phyloP scores from a whole-genome alignment of 208 protist genomes.

The Borovskyia barvae region DNA sequence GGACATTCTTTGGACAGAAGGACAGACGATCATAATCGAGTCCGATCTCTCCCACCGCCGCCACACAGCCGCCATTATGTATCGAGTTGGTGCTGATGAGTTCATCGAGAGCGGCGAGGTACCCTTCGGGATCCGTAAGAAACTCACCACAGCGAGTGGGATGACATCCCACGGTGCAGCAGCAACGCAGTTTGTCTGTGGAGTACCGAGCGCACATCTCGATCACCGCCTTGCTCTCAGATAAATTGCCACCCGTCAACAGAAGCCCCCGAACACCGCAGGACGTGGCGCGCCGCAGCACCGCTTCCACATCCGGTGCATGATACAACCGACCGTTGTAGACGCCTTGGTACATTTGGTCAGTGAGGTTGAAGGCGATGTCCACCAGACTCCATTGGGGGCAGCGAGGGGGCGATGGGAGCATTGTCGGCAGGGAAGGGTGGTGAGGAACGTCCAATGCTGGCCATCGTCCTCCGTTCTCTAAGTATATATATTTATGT shows the following conservation, averaged over 20 bases:
- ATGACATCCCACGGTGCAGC: slow-evolving; percentile 87
- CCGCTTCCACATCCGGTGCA: slow-evolving; percentile 41
- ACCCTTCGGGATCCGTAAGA: slow-evolving; percentile 43
- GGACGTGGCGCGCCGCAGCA: slow-evolving; percentile 53
- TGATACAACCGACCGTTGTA: slow-evolving; percentile 66
- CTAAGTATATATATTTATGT: not conserved
- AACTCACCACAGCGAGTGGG: slow-evolving; percentile 86
- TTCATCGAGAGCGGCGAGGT: slow-evolving; percentile 45
- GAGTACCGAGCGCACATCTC: slow-evolving; percentile 52
- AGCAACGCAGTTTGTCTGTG: slow-evolving; percentile 33
- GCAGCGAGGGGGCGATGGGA: slow-evolving; percentile 5
- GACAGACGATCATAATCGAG: slow-evolving; percentile 95
- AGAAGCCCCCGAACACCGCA: slow-evolving; percentile 71
- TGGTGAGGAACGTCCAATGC: not conserved
- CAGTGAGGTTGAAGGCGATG: slow-evolving; percentile 87
- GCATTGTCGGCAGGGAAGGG: not conserved
- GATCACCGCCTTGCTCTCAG: slow-evolving; percentile 60
- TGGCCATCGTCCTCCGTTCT: no score
- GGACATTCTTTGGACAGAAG: slow-evolving; percentile 89
- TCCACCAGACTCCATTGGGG: slow-evolving; percentile 63
- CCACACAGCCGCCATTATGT: slow-evolving; percentile 61
- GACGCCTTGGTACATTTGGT: slow-evolving; percentile 73
- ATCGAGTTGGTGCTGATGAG: slow-evolving; percentile 58
- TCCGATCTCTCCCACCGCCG: slow-evolving; percentile 82
- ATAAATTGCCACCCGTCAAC: slow-evolving; percentile 62